Percentiles rank a stretch among this genome's conserved stretches.
phyloP scores from a whole-genome alignment of 1,139 yeast genomes.

The Hemisphaericaspora xylanilytica region DNA sequence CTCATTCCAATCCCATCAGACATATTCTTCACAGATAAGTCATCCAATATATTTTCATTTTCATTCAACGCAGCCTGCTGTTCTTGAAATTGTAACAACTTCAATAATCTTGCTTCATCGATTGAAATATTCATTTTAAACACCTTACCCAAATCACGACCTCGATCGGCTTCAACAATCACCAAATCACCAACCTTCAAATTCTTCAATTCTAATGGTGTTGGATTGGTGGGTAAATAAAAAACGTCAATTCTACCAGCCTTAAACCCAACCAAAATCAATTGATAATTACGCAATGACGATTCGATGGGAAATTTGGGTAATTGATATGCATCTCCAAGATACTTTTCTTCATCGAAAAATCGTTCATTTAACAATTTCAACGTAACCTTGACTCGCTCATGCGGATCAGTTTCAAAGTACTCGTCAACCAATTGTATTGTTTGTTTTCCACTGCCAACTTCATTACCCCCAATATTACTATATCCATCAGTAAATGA shows the following conservation, averaged over 20 bases:
- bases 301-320: constrained; percentile 44
- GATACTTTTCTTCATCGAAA: constrained; percentile 28
- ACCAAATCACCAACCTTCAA: constrained; percentile 71
- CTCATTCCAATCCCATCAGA: constrained; percentile 11
- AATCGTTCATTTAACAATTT: constrained; percentile 24
- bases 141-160: constrained; percentile 83
- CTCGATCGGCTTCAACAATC: constrained; percentile 96
- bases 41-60: constrained; percentile 17
- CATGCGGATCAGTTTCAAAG: constrained; percentile 40
- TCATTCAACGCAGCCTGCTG: constrained; percentile 52
- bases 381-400: constrained; percentile 38
- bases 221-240: constrained; percentile 49
- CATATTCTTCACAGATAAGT: constrained; percentile 25
- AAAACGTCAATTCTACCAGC: constrained; percentile 85
- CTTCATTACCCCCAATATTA: not conserved
- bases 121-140: constrained; percentile 62
- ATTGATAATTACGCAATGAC: constrained; percentile 31
- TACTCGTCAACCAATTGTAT: constrained; percentile 32
- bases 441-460: constrained; percentile 11
- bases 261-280: constrained; percentile 77
- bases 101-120: constrained; percentile 60
- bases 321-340: constrained; percentile 34
- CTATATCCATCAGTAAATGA: constrained; percentile 23
- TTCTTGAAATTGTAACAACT: constrained; percentile 54
- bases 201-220: constrained; percentile 16